Evolutionary conservation across 306 rosid genomes (phyloP).

Genomic region (Trifolium fragiferum): DNA sequence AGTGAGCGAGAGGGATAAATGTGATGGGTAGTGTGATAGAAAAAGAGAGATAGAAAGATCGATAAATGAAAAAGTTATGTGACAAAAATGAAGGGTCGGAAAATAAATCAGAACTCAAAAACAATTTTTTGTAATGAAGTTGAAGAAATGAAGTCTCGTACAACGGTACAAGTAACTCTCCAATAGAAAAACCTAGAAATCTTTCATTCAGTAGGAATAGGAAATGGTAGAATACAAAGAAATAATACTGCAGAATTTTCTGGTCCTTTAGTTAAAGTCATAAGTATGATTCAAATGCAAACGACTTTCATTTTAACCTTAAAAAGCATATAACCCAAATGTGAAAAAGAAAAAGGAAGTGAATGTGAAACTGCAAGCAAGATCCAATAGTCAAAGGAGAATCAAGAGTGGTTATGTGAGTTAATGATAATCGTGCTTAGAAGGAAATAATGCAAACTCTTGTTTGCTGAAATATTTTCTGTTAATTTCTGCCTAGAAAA

Average conservation of each 20-base stretch:
- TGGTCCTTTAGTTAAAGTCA: background rate
- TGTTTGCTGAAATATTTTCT: background rate
- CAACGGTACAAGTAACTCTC: background rate
- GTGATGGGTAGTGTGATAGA: background rate
- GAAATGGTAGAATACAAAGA: conserved; percentile 12
- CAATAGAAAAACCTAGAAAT: conserved; percentile 8
- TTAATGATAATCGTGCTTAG: background rate
- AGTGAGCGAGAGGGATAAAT: background rate
- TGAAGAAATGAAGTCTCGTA: background rate
- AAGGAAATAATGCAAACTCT: background rate
- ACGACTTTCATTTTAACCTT: conserved; percentile 3
- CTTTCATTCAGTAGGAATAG: background rate
- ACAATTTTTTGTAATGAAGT: conserved; percentile 7
- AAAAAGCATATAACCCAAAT: conserved; percentile 10
- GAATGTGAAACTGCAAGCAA: background rate
- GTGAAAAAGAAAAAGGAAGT: conserved; percentile 13
- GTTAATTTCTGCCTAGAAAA: background rate
- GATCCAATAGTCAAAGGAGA: conserved; percentile 15
- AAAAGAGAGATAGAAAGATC: background rate
- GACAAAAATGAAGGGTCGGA: background rate
- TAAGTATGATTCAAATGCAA: conserved; percentile 10
- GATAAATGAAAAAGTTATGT: background rate
- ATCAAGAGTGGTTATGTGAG: conserved; percentile 3
- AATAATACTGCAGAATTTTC: conserved; percentile 14
- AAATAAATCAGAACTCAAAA: conserved; percentile 12